Evolutionary conservation across 2,329 filamentous ascomycete genomes (phyloP).

Genomic region (Byssoonygena ceratinophila): DNA sequence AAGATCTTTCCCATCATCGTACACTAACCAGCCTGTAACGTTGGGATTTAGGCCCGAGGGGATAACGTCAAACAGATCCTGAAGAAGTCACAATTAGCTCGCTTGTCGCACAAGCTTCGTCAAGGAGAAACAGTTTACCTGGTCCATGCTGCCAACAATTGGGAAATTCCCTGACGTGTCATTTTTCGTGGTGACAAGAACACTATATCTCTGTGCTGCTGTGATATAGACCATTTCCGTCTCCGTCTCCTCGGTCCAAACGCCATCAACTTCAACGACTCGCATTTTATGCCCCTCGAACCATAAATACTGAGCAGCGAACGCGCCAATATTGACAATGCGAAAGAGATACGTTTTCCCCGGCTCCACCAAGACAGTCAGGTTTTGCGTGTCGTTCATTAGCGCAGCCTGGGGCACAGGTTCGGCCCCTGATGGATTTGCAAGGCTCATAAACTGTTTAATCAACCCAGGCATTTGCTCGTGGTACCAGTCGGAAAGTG

Average conservation of each 20-base stretch:
- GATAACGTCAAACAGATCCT: slow-evolving; percentile 12
- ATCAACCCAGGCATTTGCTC: slow-evolving; percentile 41
- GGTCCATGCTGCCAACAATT: slow-evolving; percentile 28
- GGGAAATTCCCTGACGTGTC: slow-evolving; percentile 11
- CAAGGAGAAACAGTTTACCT: not conserved
- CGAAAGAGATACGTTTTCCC: slow-evolving; percentile 61
- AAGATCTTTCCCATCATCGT: slow-evolving; percentile 11
- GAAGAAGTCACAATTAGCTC: not conserved
- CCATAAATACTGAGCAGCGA: slow-evolving; percentile 14
- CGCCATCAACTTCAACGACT: slow-evolving; percentile 20
- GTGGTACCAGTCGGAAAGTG: slow-evolving; percentile 61
- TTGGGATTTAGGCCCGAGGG: slow-evolving; percentile 11
- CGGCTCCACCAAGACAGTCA: slow-evolving; percentile 49
- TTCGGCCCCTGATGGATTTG: slow-evolving; percentile 46
- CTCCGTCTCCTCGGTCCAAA: slow-evolving; percentile 19
- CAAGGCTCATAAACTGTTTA: slow-evolving; percentile 38
- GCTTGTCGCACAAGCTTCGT: not conserved
- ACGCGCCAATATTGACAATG: slow-evolving; percentile 61
- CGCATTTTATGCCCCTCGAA: slow-evolving; percentile 19
- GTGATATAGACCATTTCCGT: slow-evolving; percentile 14
- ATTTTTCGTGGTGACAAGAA: slow-evolving; percentile 13
- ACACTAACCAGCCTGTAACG: slow-evolving; percentile 31
- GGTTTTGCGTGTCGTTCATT: slow-evolving; percentile 58
- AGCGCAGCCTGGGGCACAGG: slow-evolving; percentile 58
- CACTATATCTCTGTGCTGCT: slow-evolving; percentile 13